Base-by-base conservation (phyloP, 129 eudicot species). In the Flaveria brownii region DNA sequence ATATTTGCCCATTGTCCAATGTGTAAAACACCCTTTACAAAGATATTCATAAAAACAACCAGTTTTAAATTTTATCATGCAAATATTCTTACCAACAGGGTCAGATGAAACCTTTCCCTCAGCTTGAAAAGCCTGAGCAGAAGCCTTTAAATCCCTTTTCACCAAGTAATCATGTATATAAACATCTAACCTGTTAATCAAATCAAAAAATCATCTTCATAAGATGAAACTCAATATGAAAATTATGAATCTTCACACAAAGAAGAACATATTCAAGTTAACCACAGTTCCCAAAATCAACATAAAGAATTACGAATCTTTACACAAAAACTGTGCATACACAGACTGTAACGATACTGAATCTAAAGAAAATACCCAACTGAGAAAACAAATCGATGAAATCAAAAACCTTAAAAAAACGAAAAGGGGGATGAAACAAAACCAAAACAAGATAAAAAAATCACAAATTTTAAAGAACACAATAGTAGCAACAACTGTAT, bases 71-170 rank as follows among this genome's bases (percentile, higher is more conserved):
- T 41, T 25, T 18, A 52, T 54, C 22, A 56, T 51, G 11, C 9
- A 39, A 28, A 49, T n/a, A 20, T 72, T 81, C 93, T 78, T 82
- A 94, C 97, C 99, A 84, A 94, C 99, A 72, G 99, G 99, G 67
- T 94, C 99, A 80, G 99, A 91, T 17, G 99, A 91, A 25, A 94
- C 97, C 85, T 94, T 94, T 62, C 99, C 99, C 73, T 94, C 99
- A 5, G 90, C 86, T 87, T 94, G 97, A 81, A 94, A 94, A 41
- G 99, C 97, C 78, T 94, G 97, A 55, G 99, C 99, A 61, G 99
- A 82, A 61, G 96, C 93, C 80, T 89, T 94, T 68, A 94, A 77
- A 85, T 91, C 97, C 85, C 99, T 91, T 84, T 94, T 94, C 33
- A 94, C 93, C 74, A 94, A 77, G 82, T 94, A 94, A 66, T 94